phyloP scores from a whole-genome alignment of 768 basidiomycete species.

The Butyriboletus loyo region DNA sequence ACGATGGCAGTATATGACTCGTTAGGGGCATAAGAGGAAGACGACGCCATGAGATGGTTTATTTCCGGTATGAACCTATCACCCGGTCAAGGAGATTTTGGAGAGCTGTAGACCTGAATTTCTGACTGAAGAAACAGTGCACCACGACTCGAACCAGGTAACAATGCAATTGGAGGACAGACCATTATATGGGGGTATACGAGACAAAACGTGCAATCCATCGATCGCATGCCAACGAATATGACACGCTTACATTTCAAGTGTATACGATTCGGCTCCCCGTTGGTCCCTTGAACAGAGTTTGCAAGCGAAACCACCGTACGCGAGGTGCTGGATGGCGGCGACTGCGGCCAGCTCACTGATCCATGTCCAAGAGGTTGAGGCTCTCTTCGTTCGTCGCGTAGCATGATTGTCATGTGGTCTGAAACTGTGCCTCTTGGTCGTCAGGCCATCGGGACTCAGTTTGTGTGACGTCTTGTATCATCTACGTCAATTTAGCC shows the following conservation, averaged over 20 bases:
- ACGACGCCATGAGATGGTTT: background rate
- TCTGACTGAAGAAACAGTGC: background rate
- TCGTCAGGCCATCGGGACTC: no score
- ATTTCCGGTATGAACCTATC: background rate
- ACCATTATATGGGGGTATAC: background rate
- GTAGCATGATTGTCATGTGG: no score
- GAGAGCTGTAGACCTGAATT: background rate
- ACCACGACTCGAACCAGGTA: background rate
- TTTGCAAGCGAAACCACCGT: background rate
- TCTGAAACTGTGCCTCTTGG: no score
- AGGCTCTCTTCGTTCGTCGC: no score
- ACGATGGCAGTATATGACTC: conserved; percentile 1
- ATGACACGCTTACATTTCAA: background rate
- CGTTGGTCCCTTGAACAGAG: background rate
- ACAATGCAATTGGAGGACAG: background rate
- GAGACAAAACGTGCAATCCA: no score
- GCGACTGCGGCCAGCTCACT: no score
- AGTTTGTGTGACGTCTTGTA: no score
- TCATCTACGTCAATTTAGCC: no score
- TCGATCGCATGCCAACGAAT: background rate
- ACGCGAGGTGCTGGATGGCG: background rate
- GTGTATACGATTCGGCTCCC: background rate
- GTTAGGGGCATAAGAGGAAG: background rate
- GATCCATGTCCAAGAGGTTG: no score
- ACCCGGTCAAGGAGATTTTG: background rate